phyloP scores from a whole-genome alignment of 306 rosid genomes.

The Quercus aquifolioides region DNA sequence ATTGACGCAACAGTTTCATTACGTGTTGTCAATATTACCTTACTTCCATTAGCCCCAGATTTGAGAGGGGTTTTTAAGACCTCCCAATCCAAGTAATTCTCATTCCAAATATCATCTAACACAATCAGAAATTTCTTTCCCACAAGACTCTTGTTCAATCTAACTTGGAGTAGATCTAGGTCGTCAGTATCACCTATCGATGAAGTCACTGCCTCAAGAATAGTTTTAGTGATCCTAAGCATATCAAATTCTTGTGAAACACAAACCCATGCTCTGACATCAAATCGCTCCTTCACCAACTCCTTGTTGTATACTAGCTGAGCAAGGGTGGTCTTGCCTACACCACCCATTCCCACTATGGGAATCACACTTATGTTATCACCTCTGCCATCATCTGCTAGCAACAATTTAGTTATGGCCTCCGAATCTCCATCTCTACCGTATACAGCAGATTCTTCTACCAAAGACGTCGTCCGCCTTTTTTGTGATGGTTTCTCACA shows the following conservation, averaged over 20 bases:
- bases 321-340: slow-evolving; percentile 33
- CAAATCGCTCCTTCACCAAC: neutral
- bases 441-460: slow-evolving; percentile 10
- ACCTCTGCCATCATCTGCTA: neutral
- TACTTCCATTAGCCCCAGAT: slow-evolving; percentile 32
- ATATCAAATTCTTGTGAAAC: slow-evolving; percentile 26
- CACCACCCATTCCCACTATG: slow-evolving; percentile 33
- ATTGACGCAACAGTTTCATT: slow-evolving; percentile 2
- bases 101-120: slow-evolving; percentile 34
- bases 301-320: slow-evolving; percentile 24
- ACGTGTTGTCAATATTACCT: slow-evolving; percentile 30
- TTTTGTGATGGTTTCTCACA: neutral
- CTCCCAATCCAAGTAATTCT: slow-evolving; percentile 10
- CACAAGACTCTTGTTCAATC: neutral
- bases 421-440: slow-evolving; percentile 24
- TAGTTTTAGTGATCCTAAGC: neutral
- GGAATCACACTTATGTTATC: slow-evolving; percentile 8
- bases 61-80: neutral
- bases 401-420: neutral
- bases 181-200: neutral
- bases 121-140: slow-evolving; percentile 15
- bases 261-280: slow-evolving; percentile 24
- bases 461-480: neutral
- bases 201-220: slow-evolving; percentile 16
- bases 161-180: slow-evolving; percentile 9